phyloP scores from a whole-genome alignment of 352 stramenopile species.

The Pythium rishiriense region DNA sequence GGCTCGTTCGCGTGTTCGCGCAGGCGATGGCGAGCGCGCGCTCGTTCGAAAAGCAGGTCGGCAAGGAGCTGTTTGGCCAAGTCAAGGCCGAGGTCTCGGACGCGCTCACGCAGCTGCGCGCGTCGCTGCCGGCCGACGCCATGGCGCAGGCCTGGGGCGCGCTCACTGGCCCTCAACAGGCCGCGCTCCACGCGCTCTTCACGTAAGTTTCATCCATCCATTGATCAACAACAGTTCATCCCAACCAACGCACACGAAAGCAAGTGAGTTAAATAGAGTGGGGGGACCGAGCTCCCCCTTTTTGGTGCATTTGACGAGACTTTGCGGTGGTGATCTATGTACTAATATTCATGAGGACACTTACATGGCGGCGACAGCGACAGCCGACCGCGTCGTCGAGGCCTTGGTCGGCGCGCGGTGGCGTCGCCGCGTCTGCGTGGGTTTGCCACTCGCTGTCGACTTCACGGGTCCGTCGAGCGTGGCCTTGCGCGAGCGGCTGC shows the following conservation, averaged over 20 bases:
- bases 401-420: background rate
- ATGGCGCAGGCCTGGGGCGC: constrained; percentile 64
- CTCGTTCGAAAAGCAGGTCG: constrained; percentile 43
- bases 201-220: constrained; percentile 24
- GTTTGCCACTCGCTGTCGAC: background rate
- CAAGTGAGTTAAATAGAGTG: constrained; percentile 20
- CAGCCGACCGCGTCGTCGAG: background rate
- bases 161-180: constrained; percentile 52
- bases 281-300: background rate
- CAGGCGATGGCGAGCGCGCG: constrained; percentile 47
- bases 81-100: constrained; percentile 46
- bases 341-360: constrained; percentile 2
- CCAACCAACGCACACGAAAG: background rate
- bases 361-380: constrained; percentile 11
- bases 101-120: constrained; percentile 48
- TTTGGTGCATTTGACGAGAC: background rate
- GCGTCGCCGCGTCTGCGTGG: background rate
- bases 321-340: background rate
- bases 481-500: constrained; percentile 19
- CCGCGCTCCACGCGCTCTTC: constrained; percentile 68
- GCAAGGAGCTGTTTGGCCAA: constrained; percentile 41
- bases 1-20: constrained; percentile 62
- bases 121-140: constrained; percentile 47
- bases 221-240: background rate
- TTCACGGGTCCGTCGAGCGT: background rate